Conservation (phyloP, 352 stramenopile genomes). For the Pythium periplocum region DNA sequence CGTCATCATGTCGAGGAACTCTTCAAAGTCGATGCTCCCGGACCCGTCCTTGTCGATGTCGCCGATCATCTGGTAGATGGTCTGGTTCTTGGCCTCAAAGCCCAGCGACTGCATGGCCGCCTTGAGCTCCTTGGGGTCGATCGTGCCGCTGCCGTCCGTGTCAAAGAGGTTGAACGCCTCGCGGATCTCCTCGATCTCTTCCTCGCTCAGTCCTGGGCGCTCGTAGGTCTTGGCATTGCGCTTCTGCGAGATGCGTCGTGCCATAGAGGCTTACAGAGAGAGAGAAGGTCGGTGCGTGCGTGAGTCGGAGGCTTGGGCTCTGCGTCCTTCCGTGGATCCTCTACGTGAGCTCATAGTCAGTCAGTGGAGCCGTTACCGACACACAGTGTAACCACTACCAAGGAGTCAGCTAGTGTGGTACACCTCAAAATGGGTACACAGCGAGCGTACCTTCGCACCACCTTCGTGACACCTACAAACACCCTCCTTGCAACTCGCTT, state of each 20-base stretch:
- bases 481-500: too few species aligned
- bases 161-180: constrained; percentile 98
- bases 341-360: too few species aligned
- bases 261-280: constrained; percentile 22
- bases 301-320: too few species aligned
- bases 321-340: too few species aligned
- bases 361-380: too few species aligned
- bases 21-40: constrained; percentile 95
- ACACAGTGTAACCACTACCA: too few species aligned
- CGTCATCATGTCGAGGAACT: constrained; percentile 97
- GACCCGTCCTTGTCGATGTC: constrained; percentile 96
- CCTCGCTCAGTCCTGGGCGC: constrained; percentile 83
- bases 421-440: too few species aligned
- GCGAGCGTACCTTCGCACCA: too few species aligned
- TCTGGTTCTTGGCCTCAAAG: constrained; percentile 97
- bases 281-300: too few species aligned
- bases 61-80: constrained; percentile 96
- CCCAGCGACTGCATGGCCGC: constrained; percentile 95
- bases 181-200: constrained; percentile 95
- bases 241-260: constrained; percentile 72
- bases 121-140: constrained; percentile 97
- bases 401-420: too few species aligned
- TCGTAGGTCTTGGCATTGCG: constrained; percentile 91
- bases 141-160: constrained; percentile 94
- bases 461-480: too few species aligned